Evolutionary conservation across 140 eudicot species (phyloP), one percentile per base, ranked within the genome.

Genomic region (Flaveria floridana): DNA sequence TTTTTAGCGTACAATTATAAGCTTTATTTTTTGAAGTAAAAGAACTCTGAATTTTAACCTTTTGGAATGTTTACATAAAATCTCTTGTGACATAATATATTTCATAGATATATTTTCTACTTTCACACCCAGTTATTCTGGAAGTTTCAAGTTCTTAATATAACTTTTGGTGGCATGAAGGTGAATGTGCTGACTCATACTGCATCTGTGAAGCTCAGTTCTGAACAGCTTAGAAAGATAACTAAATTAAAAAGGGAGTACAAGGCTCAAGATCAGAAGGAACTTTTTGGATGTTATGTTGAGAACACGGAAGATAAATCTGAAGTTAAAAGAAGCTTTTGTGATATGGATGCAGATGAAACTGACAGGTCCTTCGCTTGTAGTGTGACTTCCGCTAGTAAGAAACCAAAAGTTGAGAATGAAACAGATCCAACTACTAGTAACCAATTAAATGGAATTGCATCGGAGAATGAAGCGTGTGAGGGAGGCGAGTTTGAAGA

Each of bases 151-250:
- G 46, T 70, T 8, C 3, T 42, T 65, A 39, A 64, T 72, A 21
- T 63, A 11, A 13, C 19, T 26, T 63, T 2, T 65, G 59, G 51
- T 81, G 80, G 68, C 51, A 30, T 81, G 82, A 52, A 86, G 91
- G 88, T 86, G 70, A 83, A 87, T 71, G 87, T 87, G 62, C 23
- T 87, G 85, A 85, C 86, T 4, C 93, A 87, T 68, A 85, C 86
- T 47, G 76, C 79, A 73, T 82, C 75, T 23, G 78, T 71, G 73
- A 46, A 28, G 46, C 70, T 76, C 2, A 13, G 26, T 2, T 1
- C 62, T 46, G 64, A 6, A 6, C 15, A 55, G 0, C 77, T 16
- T 30, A 13, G 13, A 15, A 15, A 18, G 12, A 83, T 87, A 52
- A 71, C 78, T 1, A 0, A 13, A 1, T 39, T 81, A 62, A 88